Conservation (phyloP, 2,329 filamentous ascomycete genomes). For the Diatrype stigma region DNA sequence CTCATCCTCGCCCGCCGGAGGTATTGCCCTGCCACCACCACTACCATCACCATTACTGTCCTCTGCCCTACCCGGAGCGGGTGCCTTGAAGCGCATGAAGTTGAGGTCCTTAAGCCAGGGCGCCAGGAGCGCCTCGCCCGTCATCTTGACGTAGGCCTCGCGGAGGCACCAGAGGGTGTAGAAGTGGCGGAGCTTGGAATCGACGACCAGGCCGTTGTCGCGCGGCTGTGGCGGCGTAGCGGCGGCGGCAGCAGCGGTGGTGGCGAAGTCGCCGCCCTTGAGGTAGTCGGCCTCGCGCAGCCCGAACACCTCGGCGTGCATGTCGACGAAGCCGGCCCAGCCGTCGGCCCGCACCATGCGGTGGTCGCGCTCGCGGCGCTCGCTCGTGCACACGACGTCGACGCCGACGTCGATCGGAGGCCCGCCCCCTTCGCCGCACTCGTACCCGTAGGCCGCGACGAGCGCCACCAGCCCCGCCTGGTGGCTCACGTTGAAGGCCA, state of each 20-base stretch:
- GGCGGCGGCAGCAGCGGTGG: constrained; percentile 15
- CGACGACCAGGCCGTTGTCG: constrained; percentile 40
- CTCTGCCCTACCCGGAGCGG: constrained; percentile 28
- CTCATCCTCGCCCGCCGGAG: constrained; percentile 29
- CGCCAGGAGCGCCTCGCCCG: constrained; percentile 71
- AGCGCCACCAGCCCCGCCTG: constrained; percentile 72
- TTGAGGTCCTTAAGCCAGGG: constrained; percentile 68
- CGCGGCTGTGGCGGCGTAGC: too few relatives aligned
- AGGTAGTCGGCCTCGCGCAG: constrained; percentile 58
- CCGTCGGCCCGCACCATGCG: constrained; percentile 50
- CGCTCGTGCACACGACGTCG: constrained; percentile 71
- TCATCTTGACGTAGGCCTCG: constrained; percentile 80
- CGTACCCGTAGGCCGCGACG: constrained; percentile 42
- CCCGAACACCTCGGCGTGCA: constrained; percentile 68
- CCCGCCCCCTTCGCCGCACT: background rate
- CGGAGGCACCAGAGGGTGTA: constrained; percentile 77
- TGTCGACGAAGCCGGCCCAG: constrained; percentile 64
- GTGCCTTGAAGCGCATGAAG: constrained; percentile 60
- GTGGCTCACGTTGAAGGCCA: constrained; percentile 74
- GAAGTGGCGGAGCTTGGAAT: constrained; percentile 64
- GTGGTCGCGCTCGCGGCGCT: constrained; percentile 61
- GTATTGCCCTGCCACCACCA: constrained; percentile 8
- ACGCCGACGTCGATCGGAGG: constrained; percentile 55
- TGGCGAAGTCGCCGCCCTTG: constrained; percentile 39
- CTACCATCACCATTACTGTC: background rate